Conservation (phyloP, 2,329 filamentous ascomycete species). For the Coniochaeta prunicola region DNA sequence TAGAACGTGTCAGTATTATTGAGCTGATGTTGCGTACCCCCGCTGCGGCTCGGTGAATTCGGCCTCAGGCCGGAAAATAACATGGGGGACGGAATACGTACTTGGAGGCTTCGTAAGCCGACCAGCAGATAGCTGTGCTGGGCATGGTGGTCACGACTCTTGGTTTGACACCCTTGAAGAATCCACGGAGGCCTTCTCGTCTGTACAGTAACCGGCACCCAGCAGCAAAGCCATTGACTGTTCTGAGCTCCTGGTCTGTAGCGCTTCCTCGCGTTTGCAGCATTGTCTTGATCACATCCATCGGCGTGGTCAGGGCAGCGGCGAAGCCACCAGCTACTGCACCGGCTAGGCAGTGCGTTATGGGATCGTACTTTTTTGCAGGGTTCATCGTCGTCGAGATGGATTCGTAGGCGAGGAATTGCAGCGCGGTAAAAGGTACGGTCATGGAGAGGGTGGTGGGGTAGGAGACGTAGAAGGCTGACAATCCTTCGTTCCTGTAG, state of each 20-base stretch:
- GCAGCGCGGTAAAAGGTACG: conserved; percentile 91
- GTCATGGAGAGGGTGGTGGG: conserved; percentile 98
- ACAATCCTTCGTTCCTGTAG: conserved; percentile 78
- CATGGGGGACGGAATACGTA: conserved; percentile 27
- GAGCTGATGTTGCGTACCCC: conserved; percentile 4
- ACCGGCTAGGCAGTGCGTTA: conserved; percentile 89
- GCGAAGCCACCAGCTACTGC: conserved; percentile 90
- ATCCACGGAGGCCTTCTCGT: conserved; percentile 77
- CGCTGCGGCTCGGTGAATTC: not conserved
- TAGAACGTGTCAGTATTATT: conserved; percentile 20
- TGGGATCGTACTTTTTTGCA: conserved; percentile 75
- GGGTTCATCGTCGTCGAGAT: conserved; percentile 93
- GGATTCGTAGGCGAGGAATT: conserved; percentile 97
- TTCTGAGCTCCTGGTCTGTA: conserved; percentile 70
- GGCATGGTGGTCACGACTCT: conserved; percentile 95
- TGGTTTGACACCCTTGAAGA: conserved; percentile 88
- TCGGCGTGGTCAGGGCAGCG: conserved; percentile 86
- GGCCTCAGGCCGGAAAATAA: not conserved
- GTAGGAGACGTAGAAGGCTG: conserved; percentile 96
- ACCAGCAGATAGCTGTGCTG: conserved; percentile 99
- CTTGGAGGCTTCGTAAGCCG: conserved; percentile 63
- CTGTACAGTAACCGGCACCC: conserved; percentile 76
- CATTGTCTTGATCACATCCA: conserved; percentile 98
- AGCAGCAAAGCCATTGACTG: conserved; percentile 73
- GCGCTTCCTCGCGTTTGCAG: conserved; percentile 85